A percentile compares a stretch with the other conserved stretches of the same genome.
phyloP scores from a whole-genome alignment of 1,284 basidiomycete genomes.

The Schizopora paradoxa region DNA sequence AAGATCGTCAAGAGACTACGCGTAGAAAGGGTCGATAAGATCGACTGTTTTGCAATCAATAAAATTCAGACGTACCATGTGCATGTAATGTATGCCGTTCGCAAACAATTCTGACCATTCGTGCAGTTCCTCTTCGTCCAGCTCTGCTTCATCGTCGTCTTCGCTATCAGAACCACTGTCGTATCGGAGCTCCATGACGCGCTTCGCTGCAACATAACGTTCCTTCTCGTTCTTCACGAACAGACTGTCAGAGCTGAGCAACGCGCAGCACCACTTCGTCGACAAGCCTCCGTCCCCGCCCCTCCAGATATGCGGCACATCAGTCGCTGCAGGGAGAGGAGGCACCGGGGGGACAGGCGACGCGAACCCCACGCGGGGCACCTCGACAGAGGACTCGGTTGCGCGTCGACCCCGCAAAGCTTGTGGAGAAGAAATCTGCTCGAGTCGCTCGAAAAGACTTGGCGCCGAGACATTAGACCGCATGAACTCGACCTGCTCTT shows the following conservation, averaged over 20 bases:
- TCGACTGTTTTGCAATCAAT: conserved; percentile 8
- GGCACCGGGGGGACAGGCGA: background rate
- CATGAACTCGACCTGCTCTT: conserved; percentile 38
- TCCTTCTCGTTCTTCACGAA: conserved; percentile 79
- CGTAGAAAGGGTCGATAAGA: background rate
- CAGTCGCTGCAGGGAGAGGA: conserved; percentile 11
- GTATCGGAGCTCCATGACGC: conserved; percentile 71
- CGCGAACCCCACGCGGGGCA: conserved; percentile 10
- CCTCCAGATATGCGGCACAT: conserved; percentile 55
- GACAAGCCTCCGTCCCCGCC: conserved; percentile 60
- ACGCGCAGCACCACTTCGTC: conserved; percentile 66
- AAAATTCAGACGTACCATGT: conserved; percentile 61
- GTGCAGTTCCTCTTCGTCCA: conserved; percentile 51
- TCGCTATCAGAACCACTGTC: too few species aligned
- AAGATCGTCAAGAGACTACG: conserved; percentile 71
- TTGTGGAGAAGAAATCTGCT: conserved; percentile 17
- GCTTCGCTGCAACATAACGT: conserved; percentile 73
- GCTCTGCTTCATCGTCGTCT: too few species aligned
- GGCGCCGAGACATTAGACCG: background rate
- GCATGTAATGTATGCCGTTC: conserved; percentile 80
- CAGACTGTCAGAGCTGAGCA: conserved; percentile 75
- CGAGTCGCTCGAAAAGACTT: background rate
- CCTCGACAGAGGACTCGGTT: conserved; percentile 18
- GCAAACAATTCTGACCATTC: conserved; percentile 72
- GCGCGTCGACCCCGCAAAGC: conserved; percentile 12